Base-by-base conservation (phyloP, 345 rosid genomes). In the Gossypium thurberi region DNA sequence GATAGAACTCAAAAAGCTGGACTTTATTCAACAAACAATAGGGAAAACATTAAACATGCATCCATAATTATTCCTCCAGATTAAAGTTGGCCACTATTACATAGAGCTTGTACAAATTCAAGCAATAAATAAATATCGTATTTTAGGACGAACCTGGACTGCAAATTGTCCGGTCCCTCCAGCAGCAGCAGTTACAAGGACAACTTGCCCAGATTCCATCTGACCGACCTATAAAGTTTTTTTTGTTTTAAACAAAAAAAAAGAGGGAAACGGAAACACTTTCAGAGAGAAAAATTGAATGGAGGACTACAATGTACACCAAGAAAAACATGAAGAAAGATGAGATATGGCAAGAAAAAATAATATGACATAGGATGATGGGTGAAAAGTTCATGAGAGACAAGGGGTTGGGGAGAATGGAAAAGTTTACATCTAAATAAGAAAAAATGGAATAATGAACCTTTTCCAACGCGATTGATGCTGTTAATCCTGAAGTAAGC, bases 161-260 rank as follows among this genome's bases (percentile, higher is more conserved):
- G 95, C 97, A 75, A 94, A 94, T 80, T 94, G 98, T 33, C 98
- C 98, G 4, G 98, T 94, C 50, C 98, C 98, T 80, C 98, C 97
- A 6, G 97, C 97, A 77, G 97, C 98, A 73, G 98, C 98, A 77
- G 98, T 94, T 72, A 94, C 97, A 74, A 94, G 93, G 61, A 94
- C 95, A 28, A 75, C 76, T 83, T 90, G 81, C 63, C 91, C 91
- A 52, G 97, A 89, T 81, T 79, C 86, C 91, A 90, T 91, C 82
- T 86, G 95, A 64, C 93, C 94, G 71, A 87, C 89, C 98, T 94
- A 78, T 60, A 69, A 72, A 37, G n/a, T 73, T 33, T 33, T 33
- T 33, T 33, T 4, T 33, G 6, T 33, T 33, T 33, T 4, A 33
- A 23, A 33, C 0, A 33, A 33, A 4, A 52, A 75, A 67, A 47